Conservation (phyloP, 805 yeast genomes). For the Spathaspora girioi region DNA sequence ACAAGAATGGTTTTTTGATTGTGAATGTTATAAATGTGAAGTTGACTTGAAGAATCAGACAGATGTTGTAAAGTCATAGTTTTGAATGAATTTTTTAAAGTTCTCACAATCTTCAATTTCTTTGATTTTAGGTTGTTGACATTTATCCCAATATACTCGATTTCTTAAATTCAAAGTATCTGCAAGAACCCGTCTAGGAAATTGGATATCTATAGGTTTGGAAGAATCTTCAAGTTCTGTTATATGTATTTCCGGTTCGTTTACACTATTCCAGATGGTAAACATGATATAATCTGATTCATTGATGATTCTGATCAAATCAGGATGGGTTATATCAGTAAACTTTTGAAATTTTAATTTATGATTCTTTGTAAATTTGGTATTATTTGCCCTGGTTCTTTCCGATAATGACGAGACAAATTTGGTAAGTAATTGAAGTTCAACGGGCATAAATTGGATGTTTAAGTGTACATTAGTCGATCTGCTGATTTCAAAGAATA, state of each 20-base stretch:
- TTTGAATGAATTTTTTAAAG: slow-evolving; percentile 54
- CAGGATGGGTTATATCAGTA: slow-evolving; percentile 17
- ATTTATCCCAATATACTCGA: slow-evolving; percentile 72
- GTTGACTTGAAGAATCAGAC: slow-evolving; percentile 11
- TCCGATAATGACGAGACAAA: slow-evolving; percentile 47
- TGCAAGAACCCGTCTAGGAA: slow-evolving; percentile 80
- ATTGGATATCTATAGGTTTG: slow-evolving; percentile 65
- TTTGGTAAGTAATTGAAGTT: slow-evolving; percentile 35
- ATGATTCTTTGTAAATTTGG: slow-evolving; percentile 39
- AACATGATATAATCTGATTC: slow-evolving; percentile 36
- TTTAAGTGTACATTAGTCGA: slow-evolving; percentile 68
- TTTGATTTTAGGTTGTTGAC: slow-evolving; percentile 58
- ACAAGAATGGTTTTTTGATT: slow-evolving; percentile 56
- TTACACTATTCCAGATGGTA: slow-evolving; percentile 20
- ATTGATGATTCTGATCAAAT: slow-evolving; percentile 19
- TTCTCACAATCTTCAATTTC: slow-evolving; percentile 61
- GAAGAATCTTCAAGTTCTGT: slow-evolving; percentile 18
- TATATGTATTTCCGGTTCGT: slow-evolving; percentile 14
- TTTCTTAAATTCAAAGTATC: slow-evolving; percentile 56
- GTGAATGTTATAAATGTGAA: slow-evolving; percentile 48
- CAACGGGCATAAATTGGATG: slow-evolving; percentile 72
- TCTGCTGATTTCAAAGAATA: slow-evolving; percentile 70
- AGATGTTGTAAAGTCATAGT: slow-evolving; percentile 46
- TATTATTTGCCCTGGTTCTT: slow-evolving; percentile 43
- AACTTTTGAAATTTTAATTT: slow-evolving; percentile 40